Percentiles rank a stretch among this genome's conserved stretches.
Conservation (phyloP, 345 rosid genomes). For the Tarenaya hassleriana region DNA sequence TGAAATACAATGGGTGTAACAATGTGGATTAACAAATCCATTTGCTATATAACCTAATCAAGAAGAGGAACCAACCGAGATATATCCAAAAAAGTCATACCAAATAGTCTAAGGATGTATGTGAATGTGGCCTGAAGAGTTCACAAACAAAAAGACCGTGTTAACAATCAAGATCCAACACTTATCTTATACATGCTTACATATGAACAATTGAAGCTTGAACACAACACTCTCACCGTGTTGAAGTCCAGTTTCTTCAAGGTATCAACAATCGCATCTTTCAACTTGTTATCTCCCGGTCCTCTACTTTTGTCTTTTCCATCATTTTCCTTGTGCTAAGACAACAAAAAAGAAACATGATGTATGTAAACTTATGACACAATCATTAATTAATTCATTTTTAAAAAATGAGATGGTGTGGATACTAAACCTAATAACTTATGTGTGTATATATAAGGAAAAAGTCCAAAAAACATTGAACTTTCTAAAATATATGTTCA, state of each 20-base stretch:
- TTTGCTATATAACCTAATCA: slow-evolving; percentile 1
- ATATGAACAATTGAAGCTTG: slow-evolving; percentile 17
- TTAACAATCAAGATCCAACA: slow-evolving; percentile 10
- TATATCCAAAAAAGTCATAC: slow-evolving; percentile 37
- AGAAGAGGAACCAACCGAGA: slow-evolving; percentile 4
- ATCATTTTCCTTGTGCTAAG: slow-evolving; percentile 40
- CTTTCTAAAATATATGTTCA: too few species aligned
- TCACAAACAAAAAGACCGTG: slow-evolving; percentile 17
- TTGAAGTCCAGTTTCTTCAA: slow-evolving; percentile 83
- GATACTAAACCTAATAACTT: too few species aligned
- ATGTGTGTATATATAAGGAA: too few species aligned
- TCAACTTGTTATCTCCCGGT: slow-evolving; percentile 56
- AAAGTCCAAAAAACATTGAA: too few species aligned
- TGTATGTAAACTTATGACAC: too few species aligned
- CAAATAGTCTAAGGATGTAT: slow-evolving; percentile 71
- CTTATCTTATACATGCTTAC: background rate
- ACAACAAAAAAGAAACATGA: slow-evolving; percentile 5
- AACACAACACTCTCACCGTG: slow-evolving; percentile 57
- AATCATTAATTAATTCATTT: too few species aligned
- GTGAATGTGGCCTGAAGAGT: slow-evolving; percentile 89
- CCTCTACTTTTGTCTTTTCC: slow-evolving; percentile 55
- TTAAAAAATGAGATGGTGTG: too few species aligned
- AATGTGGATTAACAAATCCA: slow-evolving; percentile 1
- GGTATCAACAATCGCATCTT: slow-evolving; percentile 62
- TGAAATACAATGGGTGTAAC: slow-evolving; percentile 31